phyloP scores from a whole-genome alignment of 108 stramenopile species.

The Nitzschia sp. region DNA sequence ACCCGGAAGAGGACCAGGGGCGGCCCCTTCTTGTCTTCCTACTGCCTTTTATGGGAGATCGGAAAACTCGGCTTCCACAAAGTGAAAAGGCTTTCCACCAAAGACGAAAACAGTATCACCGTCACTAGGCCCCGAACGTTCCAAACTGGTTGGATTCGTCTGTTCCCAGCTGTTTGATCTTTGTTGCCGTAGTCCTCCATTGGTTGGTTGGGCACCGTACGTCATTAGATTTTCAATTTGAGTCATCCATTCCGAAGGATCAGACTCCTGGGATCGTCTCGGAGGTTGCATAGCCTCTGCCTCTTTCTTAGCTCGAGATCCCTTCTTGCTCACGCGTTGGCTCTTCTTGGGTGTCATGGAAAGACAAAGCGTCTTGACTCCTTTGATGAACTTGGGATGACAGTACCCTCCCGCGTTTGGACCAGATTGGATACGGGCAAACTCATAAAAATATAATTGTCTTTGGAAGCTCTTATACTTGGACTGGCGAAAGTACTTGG shows the following conservation, averaged over 20 bases:
- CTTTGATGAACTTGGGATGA: constrained; percentile 62
- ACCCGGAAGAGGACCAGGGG: too few species aligned
- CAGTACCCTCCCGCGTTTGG: constrained; percentile 53
- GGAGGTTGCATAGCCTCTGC: not conserved
- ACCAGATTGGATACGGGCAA: constrained; percentile 30
- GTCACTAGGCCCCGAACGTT: constrained; percentile 9
- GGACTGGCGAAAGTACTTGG: constrained; percentile 84
- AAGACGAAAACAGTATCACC: constrained; percentile 19
- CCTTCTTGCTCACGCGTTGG: not conserved
- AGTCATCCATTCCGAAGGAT: constrained; percentile 21
- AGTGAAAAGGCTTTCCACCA: constrained; percentile 18
- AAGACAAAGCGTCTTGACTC: constrained; percentile 28
- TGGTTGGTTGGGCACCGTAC: constrained; percentile 9
- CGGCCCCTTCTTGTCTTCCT: too few species aligned
- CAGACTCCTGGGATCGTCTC: not conserved
- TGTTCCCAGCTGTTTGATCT: not conserved
- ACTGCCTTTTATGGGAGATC: not conserved
- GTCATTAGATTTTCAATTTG: constrained; percentile 7
- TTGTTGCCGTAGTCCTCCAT: not conserved
- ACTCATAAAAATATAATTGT: constrained; percentile 87
- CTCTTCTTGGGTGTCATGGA: constrained; percentile 37
- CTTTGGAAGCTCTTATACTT: constrained; percentile 86
- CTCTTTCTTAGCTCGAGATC: not conserved
- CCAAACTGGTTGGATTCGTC: not conserved
- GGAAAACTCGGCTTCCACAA: constrained; percentile 6